phyloP scores from a whole-genome alignment of 2,329 filamentous ascomycete genomes.

The Xylaria digitata region DNA sequence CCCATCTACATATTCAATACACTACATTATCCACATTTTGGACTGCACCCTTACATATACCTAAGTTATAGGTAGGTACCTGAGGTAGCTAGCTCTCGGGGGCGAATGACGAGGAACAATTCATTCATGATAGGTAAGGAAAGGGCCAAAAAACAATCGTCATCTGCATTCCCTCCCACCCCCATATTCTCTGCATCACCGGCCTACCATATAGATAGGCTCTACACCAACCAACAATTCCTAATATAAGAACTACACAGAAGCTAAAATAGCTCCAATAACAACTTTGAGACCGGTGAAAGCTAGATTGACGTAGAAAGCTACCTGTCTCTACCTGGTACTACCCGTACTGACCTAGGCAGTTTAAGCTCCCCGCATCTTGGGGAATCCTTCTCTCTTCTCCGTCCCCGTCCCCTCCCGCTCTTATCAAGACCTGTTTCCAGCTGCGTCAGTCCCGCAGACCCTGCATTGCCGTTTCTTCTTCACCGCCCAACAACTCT shows the following conservation, averaged over 20 bases:
- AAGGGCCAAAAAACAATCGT: constrained; percentile 3
- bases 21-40: no score
- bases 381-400: neutral
- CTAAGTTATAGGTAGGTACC: neutral
- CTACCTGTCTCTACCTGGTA: no score
- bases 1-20: no score
- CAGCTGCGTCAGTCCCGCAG: neutral
- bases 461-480: neutral
- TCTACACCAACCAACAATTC: neutral
- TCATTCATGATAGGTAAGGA: constrained; percentile 30
- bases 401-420: neutral
- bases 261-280: constrained; percentile 14
- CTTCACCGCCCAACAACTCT: constrained; percentile 13
- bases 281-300: constrained; percentile 12
- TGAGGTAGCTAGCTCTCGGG: neutral
- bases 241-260: neutral
- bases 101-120: constrained; percentile 30
- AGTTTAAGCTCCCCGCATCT: constrained; percentile 17
- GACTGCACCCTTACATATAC: no score
- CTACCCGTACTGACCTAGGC: neutral
- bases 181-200: neutral
- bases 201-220: neutral
- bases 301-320: constrained; percentile 20
- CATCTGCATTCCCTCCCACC: neutral
- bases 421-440: constrained; percentile 1